Conservation (phyloP, 75 land plant genomes). For the Cryptomeria japonica region DNA sequence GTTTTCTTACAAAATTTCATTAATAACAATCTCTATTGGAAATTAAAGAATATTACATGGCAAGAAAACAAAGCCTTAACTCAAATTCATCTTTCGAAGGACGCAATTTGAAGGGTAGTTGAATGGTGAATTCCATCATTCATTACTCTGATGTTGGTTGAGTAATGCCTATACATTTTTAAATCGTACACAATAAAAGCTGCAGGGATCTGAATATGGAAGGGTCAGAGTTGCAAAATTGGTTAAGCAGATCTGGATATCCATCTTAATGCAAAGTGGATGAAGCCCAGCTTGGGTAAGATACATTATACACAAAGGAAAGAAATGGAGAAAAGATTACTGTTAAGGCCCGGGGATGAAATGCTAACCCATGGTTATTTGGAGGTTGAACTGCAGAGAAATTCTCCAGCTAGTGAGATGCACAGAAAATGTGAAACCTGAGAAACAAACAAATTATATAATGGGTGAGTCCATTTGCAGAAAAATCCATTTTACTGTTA, state of each 20-base stretch:
- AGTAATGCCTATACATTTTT: background rate
- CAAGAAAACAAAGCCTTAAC: background rate
- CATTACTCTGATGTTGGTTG: background rate
- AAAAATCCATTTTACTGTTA: background rate
- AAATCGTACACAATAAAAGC: background rate
- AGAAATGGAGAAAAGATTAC: background rate
- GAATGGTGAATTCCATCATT: background rate
- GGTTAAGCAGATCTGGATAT: background rate
- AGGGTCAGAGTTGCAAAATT: background rate
- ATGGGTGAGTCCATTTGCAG: background rate
- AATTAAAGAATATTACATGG: background rate
- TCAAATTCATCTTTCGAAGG: background rate
- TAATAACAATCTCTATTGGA: background rate
- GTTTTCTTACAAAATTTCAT: background rate
- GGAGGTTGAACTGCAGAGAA: background rate
- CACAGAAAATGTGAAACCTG: background rate
- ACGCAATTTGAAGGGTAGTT: background rate
- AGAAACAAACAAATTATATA: background rate
- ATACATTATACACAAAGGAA: background rate
- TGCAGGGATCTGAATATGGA: background rate
- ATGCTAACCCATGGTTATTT: background rate
- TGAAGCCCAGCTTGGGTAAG: background rate
- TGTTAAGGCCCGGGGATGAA: background rate
- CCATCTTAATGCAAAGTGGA: background rate
- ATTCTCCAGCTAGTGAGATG: background rate